A percentile compares a stretch with the other conserved stretches of the same genome.
These are phyloP conservation scores for Candida morakotiae DNA, from an alignment of 805 yeast species.

Conservation along the genomic window DNA sequence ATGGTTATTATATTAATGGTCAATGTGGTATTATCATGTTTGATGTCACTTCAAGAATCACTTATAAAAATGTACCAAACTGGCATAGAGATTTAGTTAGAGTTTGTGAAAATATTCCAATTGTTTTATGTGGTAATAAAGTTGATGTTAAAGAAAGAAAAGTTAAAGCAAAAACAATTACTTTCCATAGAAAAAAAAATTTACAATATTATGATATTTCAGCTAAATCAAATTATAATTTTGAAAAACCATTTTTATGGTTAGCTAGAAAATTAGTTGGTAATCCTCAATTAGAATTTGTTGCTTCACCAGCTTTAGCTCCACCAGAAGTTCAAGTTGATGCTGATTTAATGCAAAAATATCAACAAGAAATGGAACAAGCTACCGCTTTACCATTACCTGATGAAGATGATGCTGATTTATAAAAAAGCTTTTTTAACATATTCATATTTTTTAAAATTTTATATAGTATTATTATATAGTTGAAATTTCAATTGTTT, in stretches of 20 bases:
- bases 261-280: conserved; percentile 98
- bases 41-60: conserved; percentile 98
- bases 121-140: conserved; percentile 98
- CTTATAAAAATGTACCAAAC: conserved; percentile 99
- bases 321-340: conserved; percentile 99
- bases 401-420: conserved; percentile 99
- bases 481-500: background rate
- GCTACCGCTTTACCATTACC: conserved; percentile 99
- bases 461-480: too few species aligned
- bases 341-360: conserved; percentile 93
- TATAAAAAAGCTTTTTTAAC: conserved; percentile 43
- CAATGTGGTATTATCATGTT: conserved; percentile 99
- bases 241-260: conserved; percentile 99
- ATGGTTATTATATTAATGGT: conserved; percentile 98
- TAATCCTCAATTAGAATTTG: conserved; percentile 96
- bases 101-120: conserved; percentile 99
- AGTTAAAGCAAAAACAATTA: conserved; percentile 99
- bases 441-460: background rate
- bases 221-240: conserved; percentile 99
- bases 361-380: conserved; percentile 99
- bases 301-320: conserved; percentile 98
- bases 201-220: conserved; percentile 99
- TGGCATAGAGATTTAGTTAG: conserved; percentile 99
- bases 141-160: conserved; percentile 99
- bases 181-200: conserved; percentile 99